These are phyloP conservation scores for Grifola frondosa DNA, from an alignment of 1,284 basidiomycete species.

Conservation along the genomic window DNA sequence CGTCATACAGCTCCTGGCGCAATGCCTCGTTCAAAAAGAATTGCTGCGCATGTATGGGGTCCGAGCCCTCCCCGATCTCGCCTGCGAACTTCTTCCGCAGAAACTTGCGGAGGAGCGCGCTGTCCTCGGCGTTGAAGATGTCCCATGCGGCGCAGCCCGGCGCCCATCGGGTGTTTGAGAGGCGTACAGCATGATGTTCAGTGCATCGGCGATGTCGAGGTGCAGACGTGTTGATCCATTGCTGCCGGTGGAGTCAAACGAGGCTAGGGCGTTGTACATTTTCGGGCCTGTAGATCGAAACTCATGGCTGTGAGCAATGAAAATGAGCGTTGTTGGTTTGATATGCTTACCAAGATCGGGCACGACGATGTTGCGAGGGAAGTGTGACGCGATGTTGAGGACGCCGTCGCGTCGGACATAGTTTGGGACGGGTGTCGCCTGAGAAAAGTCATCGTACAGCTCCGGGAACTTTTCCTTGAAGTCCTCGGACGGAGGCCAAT, in stretches of 20 bases:
- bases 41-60: constrained; percentile 85
- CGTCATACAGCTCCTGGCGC: constrained; percentile 59
- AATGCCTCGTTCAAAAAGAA: constrained; percentile 73
- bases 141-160: constrained; percentile 86
- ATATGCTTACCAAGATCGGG: constrained; percentile 71
- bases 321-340: no score
- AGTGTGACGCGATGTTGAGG: constrained; percentile 79
- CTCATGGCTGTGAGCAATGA: no score
- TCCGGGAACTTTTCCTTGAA: constrained; percentile 75
- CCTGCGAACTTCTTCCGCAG: constrained; percentile 45
- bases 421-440: constrained; percentile 76
- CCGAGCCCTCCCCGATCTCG: constrained; percentile 45
- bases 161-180: constrained; percentile 52
- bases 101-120: constrained; percentile 68
- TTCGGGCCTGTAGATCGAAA: constrained; percentile 61
- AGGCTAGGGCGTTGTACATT: constrained; percentile 71
- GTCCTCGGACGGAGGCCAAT: constrained; percentile 39
- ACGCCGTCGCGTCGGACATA: constrained; percentile 82
- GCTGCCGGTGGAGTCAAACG: constrained; percentile 50
- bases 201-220: constrained; percentile 90
- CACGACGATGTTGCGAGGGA: constrained; percentile 71
- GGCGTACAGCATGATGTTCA: constrained; percentile 84
- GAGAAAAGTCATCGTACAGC: constrained; percentile 79
- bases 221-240: constrained; percentile 81
- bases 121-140: constrained; percentile 76